Evolutionary conservation across 306 rosid species (phyloP).

Genomic region (Prunus davidiana): DNA sequence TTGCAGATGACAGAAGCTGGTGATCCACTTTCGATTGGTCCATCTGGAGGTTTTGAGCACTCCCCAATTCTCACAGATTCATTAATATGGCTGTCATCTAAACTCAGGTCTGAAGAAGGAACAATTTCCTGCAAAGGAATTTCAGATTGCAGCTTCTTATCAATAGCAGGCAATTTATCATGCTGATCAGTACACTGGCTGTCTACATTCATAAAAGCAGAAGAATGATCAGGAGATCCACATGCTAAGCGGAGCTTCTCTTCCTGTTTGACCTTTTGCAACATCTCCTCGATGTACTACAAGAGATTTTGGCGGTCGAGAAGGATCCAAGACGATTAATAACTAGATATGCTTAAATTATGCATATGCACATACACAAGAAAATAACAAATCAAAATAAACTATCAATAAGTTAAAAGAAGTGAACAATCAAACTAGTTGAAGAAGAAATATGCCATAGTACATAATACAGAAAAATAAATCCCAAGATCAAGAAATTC

Average conservation of each 20-base stretch:
- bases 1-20: slow-evolving; percentile 55
- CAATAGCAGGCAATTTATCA: slow-evolving; percentile 44
- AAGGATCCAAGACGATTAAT: slow-evolving; percentile 37
- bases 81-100: slow-evolving; percentile 41
- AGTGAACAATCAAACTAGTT: not conserved
- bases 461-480: not conserved
- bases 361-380: slow-evolving; percentile 18
- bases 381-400: slow-evolving; percentile 6
- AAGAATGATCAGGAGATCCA: slow-evolving; percentile 47
- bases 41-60: slow-evolving; percentile 58
- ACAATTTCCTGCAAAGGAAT: slow-evolving; percentile 44
- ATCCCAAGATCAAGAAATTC: not conserved
- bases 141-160: slow-evolving; percentile 41
- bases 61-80: slow-evolving; percentile 50
- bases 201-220: slow-evolving; percentile 36
- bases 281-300: slow-evolving; percentile 55
- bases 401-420: not conserved
- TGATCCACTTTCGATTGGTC: slow-evolving; percentile 54
- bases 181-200: slow-evolving; percentile 38
- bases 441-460: not conserved
- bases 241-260: slow-evolving; percentile 51
- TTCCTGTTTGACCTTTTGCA: slow-evolving; percentile 59
- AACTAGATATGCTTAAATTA: slow-evolving; percentile 15
- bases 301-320: slow-evolving; percentile 39
- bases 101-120: slow-evolving; percentile 43